Percentiles rank a stretch among this genome's conserved stretches.
Evolutionary conservation across 495 filamentous ascomycete species (phyloP).

Genomic region (Chaetomium cochliodes): DNA sequence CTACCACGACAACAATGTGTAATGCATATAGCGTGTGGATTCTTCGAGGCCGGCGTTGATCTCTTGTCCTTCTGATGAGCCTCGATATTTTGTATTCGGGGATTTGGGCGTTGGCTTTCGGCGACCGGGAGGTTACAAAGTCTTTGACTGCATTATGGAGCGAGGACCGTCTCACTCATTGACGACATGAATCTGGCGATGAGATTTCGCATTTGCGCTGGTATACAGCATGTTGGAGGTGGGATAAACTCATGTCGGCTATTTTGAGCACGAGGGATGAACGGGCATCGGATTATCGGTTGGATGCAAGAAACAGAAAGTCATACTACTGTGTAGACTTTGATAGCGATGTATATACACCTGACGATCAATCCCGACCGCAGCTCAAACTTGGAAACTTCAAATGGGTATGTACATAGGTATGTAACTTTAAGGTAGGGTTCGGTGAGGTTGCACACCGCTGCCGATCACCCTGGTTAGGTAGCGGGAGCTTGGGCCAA

Average conservation of each 20-base stretch:
- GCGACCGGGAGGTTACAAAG: not conserved
- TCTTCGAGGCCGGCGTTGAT: not conserved
- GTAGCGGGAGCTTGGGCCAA: conserved; percentile 18
- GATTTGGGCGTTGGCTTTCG: conserved; percentile 11
- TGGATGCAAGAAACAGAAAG: not conserved
- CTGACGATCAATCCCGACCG: not conserved
- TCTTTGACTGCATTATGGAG: conserved; percentile 12
- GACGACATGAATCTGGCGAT: not conserved
- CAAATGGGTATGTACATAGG: not conserved
- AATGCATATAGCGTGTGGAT: conserved; percentile 24
- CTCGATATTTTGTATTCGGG: conserved; percentile 10
- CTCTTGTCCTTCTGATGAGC: not conserved
- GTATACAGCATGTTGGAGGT: not conserved
- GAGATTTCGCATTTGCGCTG: conserved; percentile 12
- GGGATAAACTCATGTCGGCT: not conserved
- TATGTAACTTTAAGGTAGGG: too few species aligned
- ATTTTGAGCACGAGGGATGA: not conserved
- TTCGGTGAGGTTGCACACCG: not conserved
- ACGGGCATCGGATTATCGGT: not conserved
- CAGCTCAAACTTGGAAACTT: not conserved
- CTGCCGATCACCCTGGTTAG: not conserved
- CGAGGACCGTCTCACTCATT: conserved; percentile 1
- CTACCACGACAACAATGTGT: conserved; percentile 84
- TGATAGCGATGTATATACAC: not conserved
- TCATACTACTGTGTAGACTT: too few species aligned